A percentile compares a stretch with the other conserved stretches of the same genome.
Evolutionary conservation across 1,284 basidiomycete species (phyloP).

Genomic region (Vanrija pseudolonga): DNA sequence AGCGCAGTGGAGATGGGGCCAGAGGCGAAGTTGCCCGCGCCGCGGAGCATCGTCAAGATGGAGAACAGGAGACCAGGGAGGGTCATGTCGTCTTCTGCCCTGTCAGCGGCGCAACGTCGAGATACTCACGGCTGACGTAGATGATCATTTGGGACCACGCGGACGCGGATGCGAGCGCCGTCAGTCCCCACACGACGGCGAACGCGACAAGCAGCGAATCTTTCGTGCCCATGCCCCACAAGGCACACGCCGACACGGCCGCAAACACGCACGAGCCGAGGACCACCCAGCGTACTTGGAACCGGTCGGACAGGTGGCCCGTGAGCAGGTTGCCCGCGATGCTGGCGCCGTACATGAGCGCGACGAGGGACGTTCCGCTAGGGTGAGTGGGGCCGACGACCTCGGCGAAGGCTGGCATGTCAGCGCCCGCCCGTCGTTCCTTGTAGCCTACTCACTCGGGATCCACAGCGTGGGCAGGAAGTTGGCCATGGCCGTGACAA

Average conservation of each 20-base stretch:
- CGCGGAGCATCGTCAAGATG: slow-evolving; percentile 38
- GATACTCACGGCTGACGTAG: slow-evolving; percentile 28
- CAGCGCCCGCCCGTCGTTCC: no score
- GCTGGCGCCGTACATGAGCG: slow-evolving; percentile 41
- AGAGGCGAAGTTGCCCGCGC: slow-evolving; percentile 34
- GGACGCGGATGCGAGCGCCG: slow-evolving; percentile 32
- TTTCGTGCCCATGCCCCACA: slow-evolving; percentile 47
- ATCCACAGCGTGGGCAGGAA: slow-evolving; percentile 45
- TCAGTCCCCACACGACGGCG: slow-evolving; percentile 28
- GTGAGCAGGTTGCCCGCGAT: slow-evolving; percentile 32
- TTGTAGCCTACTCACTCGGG: neutral
- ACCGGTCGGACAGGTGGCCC: slow-evolving; percentile 40
- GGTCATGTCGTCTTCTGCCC: slow-evolving; percentile 38
- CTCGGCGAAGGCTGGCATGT: slow-evolving; percentile 29
- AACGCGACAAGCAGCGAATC: slow-evolving; percentile 28
- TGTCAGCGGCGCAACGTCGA: neutral
- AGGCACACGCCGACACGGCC: slow-evolving; percentile 34
- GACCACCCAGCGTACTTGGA: slow-evolving; percentile 32
- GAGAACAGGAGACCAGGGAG: slow-evolving; percentile 36
- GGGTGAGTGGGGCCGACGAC: slow-evolving; percentile 34
- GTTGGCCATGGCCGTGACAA: slow-evolving; percentile 39
- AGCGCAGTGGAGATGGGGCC: slow-evolving; percentile 33
- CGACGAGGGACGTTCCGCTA: slow-evolving; percentile 39
- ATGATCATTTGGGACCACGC: slow-evolving; percentile 38
- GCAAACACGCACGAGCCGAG: slow-evolving; percentile 32